These are phyloP conservation scores for Trichoderma gracile DNA, from an alignment of 2,329 filamentous ascomycete species.

Conservation along the genomic window DNA sequence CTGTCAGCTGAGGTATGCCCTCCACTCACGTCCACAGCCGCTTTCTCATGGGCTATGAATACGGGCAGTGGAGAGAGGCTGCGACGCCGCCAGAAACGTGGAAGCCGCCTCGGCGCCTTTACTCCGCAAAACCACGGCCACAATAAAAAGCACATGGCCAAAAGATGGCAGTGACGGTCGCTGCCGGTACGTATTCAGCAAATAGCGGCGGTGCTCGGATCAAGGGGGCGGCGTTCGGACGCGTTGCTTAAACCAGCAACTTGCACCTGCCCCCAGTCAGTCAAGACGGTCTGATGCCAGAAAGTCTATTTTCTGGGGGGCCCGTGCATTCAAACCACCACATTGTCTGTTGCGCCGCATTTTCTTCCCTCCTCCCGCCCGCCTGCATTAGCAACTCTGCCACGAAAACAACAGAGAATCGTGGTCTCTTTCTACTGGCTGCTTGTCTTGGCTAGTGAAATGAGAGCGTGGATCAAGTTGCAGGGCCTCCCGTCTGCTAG, in stretches of 20 bases:
- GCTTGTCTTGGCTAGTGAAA: not conserved
- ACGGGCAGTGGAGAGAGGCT: conserved; percentile 1
- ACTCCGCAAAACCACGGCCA: not conserved
- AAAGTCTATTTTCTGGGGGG: not conserved
- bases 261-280: not conserved
- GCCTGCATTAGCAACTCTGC: not conserved
- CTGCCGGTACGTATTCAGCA: not conserved
- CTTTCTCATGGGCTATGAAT: not conserved
- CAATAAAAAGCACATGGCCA: not conserved
- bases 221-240: not conserved
- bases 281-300: not conserved
- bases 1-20: too few species aligned
- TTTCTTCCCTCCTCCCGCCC: not conserved
- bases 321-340: not conserved
- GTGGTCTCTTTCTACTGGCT: not conserved
- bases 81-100: not conserved
- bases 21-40: not conserved
- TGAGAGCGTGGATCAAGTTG: not conserved
- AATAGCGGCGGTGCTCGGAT: not conserved
- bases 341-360: not conserved
- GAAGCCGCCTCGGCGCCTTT: not conserved
- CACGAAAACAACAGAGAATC: not conserved
- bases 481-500: conserved; percentile 4
- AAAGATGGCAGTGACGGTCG: not conserved
- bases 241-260: not conserved